Conservation (phyloP, 2,329 filamentous ascomycete genomes). For the Cytospora paraplurivora region DNA sequence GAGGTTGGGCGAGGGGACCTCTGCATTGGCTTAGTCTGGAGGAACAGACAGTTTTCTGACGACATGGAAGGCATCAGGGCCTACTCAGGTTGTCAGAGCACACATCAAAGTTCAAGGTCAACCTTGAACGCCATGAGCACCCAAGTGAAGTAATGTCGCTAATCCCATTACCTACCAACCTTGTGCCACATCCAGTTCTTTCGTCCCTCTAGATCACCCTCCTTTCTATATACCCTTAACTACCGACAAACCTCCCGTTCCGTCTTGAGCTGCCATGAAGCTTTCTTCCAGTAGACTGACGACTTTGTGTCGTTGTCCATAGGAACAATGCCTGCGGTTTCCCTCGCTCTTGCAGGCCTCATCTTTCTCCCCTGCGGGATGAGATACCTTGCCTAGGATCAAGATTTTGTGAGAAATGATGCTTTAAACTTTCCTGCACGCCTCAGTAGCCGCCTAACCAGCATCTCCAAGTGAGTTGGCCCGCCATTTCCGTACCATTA, state of each 20-base stretch:
- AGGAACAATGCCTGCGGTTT: no score
- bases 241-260: no score
- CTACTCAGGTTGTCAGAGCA: constrained; percentile 1
- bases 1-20: neutral
- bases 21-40: neutral
- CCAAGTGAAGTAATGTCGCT: neutral
- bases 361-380: no score
- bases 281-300: no score
- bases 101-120: neutral
- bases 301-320: no score
- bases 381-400: no score
- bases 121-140: neutral
- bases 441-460: neutral
- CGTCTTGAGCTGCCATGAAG: no score
- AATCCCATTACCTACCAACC: neutral
- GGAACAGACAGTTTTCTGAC: neutral
- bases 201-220: neutral
- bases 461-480: neutral
- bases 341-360: no score
- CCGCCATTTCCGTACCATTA: neutral
- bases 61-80: neutral
- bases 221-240: neutral
- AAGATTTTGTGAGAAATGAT: no score
- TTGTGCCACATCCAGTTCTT: neutral
- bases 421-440: neutral